Evolutionary conservation across 371 early-diverging fungal species (phyloP), one percentile per base, ranked within the genome.

Genomic region (Mucor circinelloides): DNA sequence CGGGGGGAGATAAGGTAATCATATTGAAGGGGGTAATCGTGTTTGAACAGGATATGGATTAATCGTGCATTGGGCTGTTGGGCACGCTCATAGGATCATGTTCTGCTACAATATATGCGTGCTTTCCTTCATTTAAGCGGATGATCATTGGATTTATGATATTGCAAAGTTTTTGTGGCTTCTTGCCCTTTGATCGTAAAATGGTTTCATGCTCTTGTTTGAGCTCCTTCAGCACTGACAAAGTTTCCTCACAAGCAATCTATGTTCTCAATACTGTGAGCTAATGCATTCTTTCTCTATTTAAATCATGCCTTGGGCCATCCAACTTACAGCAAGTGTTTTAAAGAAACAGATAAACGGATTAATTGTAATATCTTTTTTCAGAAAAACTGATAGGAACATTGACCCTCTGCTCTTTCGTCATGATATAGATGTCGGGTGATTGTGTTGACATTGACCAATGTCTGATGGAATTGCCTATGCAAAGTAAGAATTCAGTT

Each of bases 331-430:
- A 63, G 68, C 66, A 70, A 74, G 70, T 61, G 66, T 71, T 68
- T 71, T 75, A 62, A 67, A 75, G 60, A 67, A 73, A 27, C 66
- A 73, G 58, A 67, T 71, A 69, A 71, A 72, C 31, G 72, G 73
- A 46, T 55, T 64, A 54, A 67, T 40, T 57, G 67, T 70, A 57
- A 68, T 60, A 60, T 74, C n/a, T 63, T 59, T 74, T 68, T 68
- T 64, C 64, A 46, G 60, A 63, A 63, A 70, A 70, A 25, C 68
- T 70, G 44, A 67, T 34, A 67, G 72, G 70, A 23, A n/a, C n/a
- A n/a, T n/a, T n/a, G n/a, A 72, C 68, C 28, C 66, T 68, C 66
- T 75, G n/a, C 60, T 75, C 72, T 60, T 75, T 75, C 70, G 44
- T 64, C 72, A 71, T 75, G 38, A 71, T 42, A 56, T 70, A 75